A percentile compares a stretch with the other conserved stretches of the same genome.
Evolutionary conservation across 352 stramenopile genomes (phyloP).

Genomic region (Phytophthora constricta): DNA sequence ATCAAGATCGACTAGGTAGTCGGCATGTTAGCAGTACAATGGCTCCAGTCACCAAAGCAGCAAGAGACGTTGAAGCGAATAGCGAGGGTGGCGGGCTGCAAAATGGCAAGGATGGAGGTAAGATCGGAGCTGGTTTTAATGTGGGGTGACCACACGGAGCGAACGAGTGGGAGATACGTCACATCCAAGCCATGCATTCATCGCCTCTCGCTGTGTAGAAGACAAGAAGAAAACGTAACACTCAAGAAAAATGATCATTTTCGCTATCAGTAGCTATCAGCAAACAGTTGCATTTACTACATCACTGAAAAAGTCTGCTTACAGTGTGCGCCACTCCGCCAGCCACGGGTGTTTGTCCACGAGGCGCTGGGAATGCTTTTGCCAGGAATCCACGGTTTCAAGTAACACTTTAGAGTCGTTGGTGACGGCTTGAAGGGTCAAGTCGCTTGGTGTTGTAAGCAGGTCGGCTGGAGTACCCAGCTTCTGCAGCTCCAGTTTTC

Average conservation of each 20-base stretch:
- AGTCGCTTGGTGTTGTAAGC: slow-evolving; percentile 68
- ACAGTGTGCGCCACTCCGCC: slow-evolving; percentile 83
- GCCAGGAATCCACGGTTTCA: slow-evolving; percentile 54
- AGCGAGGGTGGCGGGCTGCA: slow-evolving; percentile 7
- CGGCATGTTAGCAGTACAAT: slow-evolving; percentile 32
- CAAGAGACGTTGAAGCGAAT: slow-evolving; percentile 18
- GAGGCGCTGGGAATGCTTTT: slow-evolving; percentile 43
- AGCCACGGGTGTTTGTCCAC: slow-evolving; percentile 66
- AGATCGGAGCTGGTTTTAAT: slow-evolving; percentile 1
- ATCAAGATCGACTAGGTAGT: slow-evolving; percentile 92
- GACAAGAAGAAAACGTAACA: slow-evolving; percentile 31
- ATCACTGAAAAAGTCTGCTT: slow-evolving; percentile 17
- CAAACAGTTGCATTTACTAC: neutral
- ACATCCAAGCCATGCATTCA: slow-evolving; percentile 15
- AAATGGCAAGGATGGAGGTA: slow-evolving; percentile 12
- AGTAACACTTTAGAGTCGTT: slow-evolving; percentile 33
- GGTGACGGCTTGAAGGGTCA: slow-evolving; percentile 56
- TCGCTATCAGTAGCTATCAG: slow-evolving; percentile 24
- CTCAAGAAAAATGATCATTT: slow-evolving; percentile 33
- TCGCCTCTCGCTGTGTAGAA: slow-evolving; percentile 33
- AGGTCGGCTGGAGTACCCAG: slow-evolving; percentile 83
- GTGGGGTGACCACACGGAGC: slow-evolving; percentile 7
- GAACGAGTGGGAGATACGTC: slow-evolving; percentile 13
- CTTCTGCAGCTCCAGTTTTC: slow-evolving; percentile 74
- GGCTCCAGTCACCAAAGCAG: slow-evolving; percentile 13